Evolutionary conservation across 2,329 filamentous ascomycete species (phyloP), one percentile per base, ranked within the genome.

Genomic region (Hymenoscyphus fructigenus): DNA sequence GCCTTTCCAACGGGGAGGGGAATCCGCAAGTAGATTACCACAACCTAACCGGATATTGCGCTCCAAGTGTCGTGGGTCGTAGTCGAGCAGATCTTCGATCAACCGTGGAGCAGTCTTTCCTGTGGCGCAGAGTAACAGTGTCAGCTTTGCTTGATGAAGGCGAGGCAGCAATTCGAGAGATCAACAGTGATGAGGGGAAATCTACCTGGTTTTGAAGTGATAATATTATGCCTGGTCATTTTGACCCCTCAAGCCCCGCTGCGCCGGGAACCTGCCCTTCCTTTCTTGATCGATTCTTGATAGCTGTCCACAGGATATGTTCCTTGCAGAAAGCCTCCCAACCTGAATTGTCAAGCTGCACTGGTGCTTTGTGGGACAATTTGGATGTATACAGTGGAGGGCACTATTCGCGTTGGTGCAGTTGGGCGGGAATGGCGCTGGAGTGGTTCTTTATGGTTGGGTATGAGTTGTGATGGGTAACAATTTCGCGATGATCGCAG

Each of bases 21-120:
- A 77, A 66, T 86, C 82, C 53, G 83, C 82, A 57, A 91, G 82
- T 60, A 89, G 75, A 47, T 76, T 74, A 68, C 80, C 80, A 63
- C 80, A 57, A 15, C 36, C 36, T 38, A 5, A 14, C 14, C 14
- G 36, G 14, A 38, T 5, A 44, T 69, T 69, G 38, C 63, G 67
- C 28, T 64, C 50, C 44, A 32, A 60, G 28, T 79, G 77, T 71
- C 72, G 71, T 32, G 77, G 75, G 68, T 80, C 78, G 67, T 82
- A 81, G 65, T 78, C 75, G 34, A 78, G 70, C 47, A 83, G 70
- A 73, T 83, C 81, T 59, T 77, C 71, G 61, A 81, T 74, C 65
- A 83, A 74, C 64, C 82, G 78, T 36, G 83, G 83, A 62, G 81
- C 78, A 68, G 80, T 81, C 74, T 84, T 84, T 70, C 82, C 82